phyloP scores from a whole-genome alignment of 2,329 filamentous ascomycete species.

The Colletotrichum lindemuthianum region DNA sequence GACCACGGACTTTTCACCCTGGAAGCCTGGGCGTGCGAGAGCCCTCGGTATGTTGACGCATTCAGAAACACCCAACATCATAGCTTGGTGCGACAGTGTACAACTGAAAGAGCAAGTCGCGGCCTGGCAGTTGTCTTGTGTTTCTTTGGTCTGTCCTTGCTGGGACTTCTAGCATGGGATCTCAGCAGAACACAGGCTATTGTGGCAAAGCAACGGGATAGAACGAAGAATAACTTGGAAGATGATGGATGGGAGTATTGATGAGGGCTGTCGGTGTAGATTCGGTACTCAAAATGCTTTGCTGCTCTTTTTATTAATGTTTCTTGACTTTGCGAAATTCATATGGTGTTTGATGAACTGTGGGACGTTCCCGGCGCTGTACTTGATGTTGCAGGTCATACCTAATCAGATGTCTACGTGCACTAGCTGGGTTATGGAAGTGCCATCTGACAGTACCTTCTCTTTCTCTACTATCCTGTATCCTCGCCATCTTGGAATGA shows the following conservation, averaged over 20 bases:
- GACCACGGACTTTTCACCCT: background rate
- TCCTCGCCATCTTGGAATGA: conserved; percentile 66
- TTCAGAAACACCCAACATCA: background rate
- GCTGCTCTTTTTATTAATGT: too few relatives aligned
- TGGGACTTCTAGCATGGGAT: background rate
- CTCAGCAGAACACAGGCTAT: background rate
- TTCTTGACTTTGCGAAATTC: too few relatives aligned
- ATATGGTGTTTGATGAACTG: background rate
- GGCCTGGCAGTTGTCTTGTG: background rate
- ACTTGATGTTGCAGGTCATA: too few relatives aligned
- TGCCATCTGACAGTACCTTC: conserved; percentile 72
- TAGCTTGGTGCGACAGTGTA: background rate
- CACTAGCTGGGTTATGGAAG: conserved; percentile 68
- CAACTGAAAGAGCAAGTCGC: background rate
- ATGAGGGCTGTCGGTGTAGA: background rate
- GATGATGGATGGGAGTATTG: background rate
- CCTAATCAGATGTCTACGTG: conserved; percentile 34
- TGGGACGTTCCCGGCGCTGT: too few relatives aligned
- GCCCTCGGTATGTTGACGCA: background rate
- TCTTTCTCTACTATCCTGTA: conserved; percentile 72
- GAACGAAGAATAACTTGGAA: background rate
- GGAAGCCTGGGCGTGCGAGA: background rate
- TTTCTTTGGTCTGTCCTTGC: background rate
- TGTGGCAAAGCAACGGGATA: background rate
- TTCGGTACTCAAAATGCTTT: background rate